Percentiles rank a stretch among this genome's conserved stretches.
phyloP scores from a whole-genome alignment of 257 asterid genomes.

The Cruciata laevipes region DNA sequence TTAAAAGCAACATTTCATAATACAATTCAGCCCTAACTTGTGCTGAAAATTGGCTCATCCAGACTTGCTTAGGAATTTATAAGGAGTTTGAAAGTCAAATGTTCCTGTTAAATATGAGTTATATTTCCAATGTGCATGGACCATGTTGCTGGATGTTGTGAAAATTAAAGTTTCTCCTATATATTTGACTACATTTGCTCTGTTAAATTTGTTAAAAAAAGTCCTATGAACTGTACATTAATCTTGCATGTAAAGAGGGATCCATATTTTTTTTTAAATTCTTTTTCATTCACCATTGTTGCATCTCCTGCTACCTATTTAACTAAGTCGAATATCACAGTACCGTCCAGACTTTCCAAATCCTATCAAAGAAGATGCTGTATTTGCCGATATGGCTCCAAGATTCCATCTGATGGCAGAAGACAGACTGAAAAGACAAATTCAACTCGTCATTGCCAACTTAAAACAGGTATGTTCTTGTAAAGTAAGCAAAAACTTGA shows the following conservation, averaged over 20 bases:
- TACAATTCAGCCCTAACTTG: too few relatives aligned
- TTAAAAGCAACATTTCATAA: not conserved
- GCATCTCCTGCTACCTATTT: not conserved
- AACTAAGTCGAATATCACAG: slow-evolving; percentile 42
- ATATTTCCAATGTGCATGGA: not conserved
- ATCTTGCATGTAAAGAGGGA: not conserved
- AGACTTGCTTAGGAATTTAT: not conserved
- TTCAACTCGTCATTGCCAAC: slow-evolving; percentile 64
- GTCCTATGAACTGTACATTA: not conserved
- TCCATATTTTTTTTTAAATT: not conserved
- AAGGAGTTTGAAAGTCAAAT: not conserved
- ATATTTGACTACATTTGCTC: not conserved
- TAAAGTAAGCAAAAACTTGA: not conserved
- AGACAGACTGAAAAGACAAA: slow-evolving; percentile 70
- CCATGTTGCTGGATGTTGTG: not conserved
- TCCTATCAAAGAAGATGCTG: slow-evolving; percentile 63
- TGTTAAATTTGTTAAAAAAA: not conserved
- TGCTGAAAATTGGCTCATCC: not conserved
- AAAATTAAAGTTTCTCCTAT: not conserved
- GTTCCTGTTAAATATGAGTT: not conserved
- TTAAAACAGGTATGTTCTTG: slow-evolving; percentile 52
- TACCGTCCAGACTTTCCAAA: slow-evolving; percentile 83
- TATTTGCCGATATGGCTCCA: slow-evolving; percentile 91
- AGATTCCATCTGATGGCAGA: slow-evolving; percentile 77
- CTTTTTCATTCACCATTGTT: not conserved